Conservation (phyloP, 768 basidiomycete species). For the Russula compacta region DNA sequence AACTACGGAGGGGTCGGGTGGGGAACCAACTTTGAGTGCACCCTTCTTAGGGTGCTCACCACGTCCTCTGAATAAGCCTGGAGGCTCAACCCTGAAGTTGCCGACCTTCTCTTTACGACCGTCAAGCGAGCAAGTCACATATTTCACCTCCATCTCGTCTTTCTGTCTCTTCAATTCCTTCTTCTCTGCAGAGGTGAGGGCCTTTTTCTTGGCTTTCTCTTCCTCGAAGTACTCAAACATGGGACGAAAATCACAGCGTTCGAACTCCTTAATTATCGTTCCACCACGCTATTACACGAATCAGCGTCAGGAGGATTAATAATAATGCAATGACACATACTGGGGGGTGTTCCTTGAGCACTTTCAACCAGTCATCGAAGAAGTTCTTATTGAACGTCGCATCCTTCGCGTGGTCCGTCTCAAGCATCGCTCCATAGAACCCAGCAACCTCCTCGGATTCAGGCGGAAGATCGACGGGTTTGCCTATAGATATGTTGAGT, state of each 20-base stretch:
- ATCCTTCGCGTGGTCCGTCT: conserved; percentile 88
- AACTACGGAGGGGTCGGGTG: neutral
- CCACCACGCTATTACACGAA: conserved; percentile 46
- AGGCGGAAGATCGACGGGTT: conserved; percentile 65
- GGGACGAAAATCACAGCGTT: conserved; percentile 85
- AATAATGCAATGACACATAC: conserved; percentile 38
- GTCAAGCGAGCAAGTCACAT: conserved; percentile 80
- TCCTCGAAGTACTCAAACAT: conserved; percentile 90
- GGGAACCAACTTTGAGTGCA: conserved; percentile 62
- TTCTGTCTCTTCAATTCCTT: conserved; percentile 81
- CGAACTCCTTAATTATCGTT: conserved; percentile 65
- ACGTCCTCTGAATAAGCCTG: conserved; percentile 95
- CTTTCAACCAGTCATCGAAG: conserved; percentile 78
- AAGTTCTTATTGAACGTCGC: conserved; percentile 88
- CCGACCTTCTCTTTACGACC: conserved; percentile 97
- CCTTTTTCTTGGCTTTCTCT: conserved; percentile 91
- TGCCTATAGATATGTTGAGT: conserved; percentile 40
- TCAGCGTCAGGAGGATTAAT: neutral
- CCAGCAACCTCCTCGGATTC: conserved; percentile 95
- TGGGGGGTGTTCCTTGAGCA: conserved; percentile 75
- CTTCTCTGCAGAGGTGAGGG: conserved; percentile 77
- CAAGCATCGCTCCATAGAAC: conserved; percentile 89
- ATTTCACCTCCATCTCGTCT: conserved; percentile 78
- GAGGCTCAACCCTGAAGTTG: conserved; percentile 97
- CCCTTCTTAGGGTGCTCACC: conserved; percentile 99